Evolutionary conservation across 2,329 filamentous ascomycete species (phyloP).

Genomic region (Botrytis cinerea): DNA sequence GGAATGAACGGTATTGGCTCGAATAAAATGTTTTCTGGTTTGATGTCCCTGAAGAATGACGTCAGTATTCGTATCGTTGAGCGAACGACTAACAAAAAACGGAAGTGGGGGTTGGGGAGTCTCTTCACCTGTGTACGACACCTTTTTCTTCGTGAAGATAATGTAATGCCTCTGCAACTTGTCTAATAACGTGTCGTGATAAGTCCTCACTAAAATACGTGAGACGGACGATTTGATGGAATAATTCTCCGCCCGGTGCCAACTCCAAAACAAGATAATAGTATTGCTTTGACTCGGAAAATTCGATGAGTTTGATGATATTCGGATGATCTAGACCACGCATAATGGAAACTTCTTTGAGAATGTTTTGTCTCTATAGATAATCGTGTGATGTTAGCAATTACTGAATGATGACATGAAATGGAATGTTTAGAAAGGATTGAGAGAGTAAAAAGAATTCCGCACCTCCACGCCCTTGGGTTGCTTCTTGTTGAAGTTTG

Average conservation of each 20-base stretch:
- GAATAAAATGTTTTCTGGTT: constrained; percentile 96
- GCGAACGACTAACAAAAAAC: not conserved
- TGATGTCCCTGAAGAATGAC: constrained; percentile 79
- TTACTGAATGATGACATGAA: not conserved
- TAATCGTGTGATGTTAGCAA: constrained; percentile 26
- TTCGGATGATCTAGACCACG: constrained; percentile 94
- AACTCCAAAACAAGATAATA: constrained; percentile 98
- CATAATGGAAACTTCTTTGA: constrained; percentile 99
- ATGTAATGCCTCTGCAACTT: constrained; percentile 91
- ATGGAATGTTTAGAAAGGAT: constrained; percentile 19
- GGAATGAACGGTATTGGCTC: constrained; percentile 82
- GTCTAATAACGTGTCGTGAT: constrained; percentile 88
- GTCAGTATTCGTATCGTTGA: constrained; percentile 37
- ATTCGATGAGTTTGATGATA: constrained; percentile 90
- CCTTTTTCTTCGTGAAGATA: constrained; percentile 94
- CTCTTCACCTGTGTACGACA: constrained; percentile 88
- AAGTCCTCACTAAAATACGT: constrained; percentile 98
- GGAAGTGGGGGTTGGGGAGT: not conserved
- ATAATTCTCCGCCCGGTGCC: constrained; percentile 91
- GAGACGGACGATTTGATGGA: constrained; percentile 96
- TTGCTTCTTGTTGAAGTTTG: constrained; percentile 92
- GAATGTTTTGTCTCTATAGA: constrained; percentile 84
- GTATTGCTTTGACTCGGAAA: constrained; percentile 90
- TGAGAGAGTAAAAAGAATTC: constrained; percentile 44
- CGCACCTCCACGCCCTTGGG: constrained; percentile 97